Conservation (phyloP, 139 green algal species). For the Chlamydomonas incerta region DNA sequence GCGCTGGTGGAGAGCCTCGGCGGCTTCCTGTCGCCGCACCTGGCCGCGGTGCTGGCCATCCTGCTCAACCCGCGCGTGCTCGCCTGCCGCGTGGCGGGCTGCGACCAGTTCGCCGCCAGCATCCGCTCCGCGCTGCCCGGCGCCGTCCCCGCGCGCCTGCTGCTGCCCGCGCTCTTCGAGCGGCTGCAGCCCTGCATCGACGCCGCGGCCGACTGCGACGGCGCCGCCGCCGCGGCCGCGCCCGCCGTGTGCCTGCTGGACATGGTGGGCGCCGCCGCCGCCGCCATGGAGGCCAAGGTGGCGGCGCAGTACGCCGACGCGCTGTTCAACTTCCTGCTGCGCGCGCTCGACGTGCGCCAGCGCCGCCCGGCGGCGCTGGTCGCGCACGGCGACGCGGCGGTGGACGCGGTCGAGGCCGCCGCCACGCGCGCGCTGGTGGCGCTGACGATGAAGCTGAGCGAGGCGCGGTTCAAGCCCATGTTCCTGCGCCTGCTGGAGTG, state of each 20-base stretch:
- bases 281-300: conserved; percentile 65
- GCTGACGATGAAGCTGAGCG: conserved; percentile 91
- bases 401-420: conserved; percentile 63
- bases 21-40: conserved; percentile 78
- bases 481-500: conserved; percentile 92
- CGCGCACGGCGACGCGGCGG: conserved; percentile 7
- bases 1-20: conserved; percentile 72
- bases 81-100: conserved; percentile 30
- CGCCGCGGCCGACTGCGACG: neutral
- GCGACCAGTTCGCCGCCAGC: conserved; percentile 37
- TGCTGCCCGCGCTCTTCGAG: conserved; percentile 74
- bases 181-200: conserved; percentile 6
- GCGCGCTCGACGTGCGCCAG: conserved; percentile 80
- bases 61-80: conserved; percentile 70
- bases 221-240: neutral
- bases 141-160: conserved; percentile 71
- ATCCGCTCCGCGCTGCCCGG: conserved; percentile 56
- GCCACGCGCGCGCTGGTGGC: conserved; percentile 69
- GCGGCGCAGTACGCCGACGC: conserved; percentile 66
- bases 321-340: conserved; percentile 82
- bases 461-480: conserved; percentile 91
- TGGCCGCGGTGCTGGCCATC: conserved; percentile 68
- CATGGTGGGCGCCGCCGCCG: conserved; percentile 29
- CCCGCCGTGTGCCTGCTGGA: conserved; percentile 57
- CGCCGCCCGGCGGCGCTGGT: conserved; percentile 42